A percentile compares a stretch with the other conserved stretches of the same genome.
phyloP scores from a whole-genome alignment of 441 rosid genomes.

The Raphanus hybrid region DNA sequence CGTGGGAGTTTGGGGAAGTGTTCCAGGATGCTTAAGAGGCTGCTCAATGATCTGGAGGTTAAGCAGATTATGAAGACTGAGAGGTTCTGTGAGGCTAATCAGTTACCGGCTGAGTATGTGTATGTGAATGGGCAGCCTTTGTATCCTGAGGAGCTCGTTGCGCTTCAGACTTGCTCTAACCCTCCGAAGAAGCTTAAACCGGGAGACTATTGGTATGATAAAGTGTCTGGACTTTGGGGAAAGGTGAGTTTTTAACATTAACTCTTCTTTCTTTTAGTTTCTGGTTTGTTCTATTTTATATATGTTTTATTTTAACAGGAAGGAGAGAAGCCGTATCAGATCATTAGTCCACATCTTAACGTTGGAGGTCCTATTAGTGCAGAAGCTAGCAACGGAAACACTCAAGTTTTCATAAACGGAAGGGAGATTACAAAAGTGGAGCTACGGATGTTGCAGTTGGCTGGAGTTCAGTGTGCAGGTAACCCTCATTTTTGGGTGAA shows the following conservation, averaged over 20 bases:
- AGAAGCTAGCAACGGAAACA: conserved; percentile 92
- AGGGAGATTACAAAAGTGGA: conserved; percentile 95
- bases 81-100: conserved; percentile 81
- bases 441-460: conserved; percentile 90
- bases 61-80: conserved; percentile 89
- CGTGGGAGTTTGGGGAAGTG: conserved; percentile 79
- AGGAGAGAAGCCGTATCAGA: conserved; percentile 86
- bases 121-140: conserved; percentile 76
- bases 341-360: conserved; percentile 74
- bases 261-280: not conserved
- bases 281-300: conserved; percentile 26
- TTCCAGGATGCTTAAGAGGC: conserved; percentile 83
- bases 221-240: conserved; percentile 97
- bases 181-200: conserved; percentile 95
- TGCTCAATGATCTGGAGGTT: conserved; percentile 79
- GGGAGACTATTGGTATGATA: conserved; percentile 95
- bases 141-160: conserved; percentile 64
- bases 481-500: conserved; percentile 96
- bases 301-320: conserved; percentile 59
- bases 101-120: conserved; percentile 83
- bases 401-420: conserved; percentile 73
- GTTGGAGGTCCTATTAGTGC: conserved; percentile 67
- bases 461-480: conserved; percentile 97
- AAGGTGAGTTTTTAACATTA: conserved; percentile 57
- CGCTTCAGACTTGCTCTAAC: conserved; percentile 73